Evolutionary conservation across 2,329 filamentous ascomycete species (phyloP).

Genomic region (Stachybotrys chlorohalonatus): DNA sequence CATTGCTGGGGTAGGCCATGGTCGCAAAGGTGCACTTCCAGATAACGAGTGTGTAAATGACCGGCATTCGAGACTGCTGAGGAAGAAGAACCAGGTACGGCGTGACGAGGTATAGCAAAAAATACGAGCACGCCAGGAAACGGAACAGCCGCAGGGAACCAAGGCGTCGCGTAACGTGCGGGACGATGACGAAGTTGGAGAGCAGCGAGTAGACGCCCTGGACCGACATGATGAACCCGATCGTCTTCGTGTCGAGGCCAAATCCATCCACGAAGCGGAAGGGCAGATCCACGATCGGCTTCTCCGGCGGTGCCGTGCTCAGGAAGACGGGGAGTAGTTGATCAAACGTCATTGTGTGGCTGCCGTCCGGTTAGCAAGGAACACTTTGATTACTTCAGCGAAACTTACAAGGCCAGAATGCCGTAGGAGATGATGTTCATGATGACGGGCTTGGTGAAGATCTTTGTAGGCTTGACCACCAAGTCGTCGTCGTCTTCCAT

Average conservation of each 20-base stretch:
- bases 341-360: conserved; percentile 95
- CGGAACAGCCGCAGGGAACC: conserved; percentile 78
- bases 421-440: conserved; percentile 85
- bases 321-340: conserved; percentile 89
- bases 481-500: conserved; percentile 14
- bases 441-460: conserved; percentile 78
- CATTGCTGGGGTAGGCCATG: conserved; percentile 82
- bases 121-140: conserved; percentile 73
- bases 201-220: conserved; percentile 88
- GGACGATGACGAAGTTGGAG: conserved; percentile 77
- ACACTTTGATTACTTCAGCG: conserved; percentile 1
- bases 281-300: conserved; percentile 52
- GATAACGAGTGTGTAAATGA: conserved; percentile 68
- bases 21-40: conserved; percentile 92
- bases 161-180: conserved; percentile 63
- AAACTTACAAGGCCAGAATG: conserved; percentile 84
- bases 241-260: conserved; percentile 69
- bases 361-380: conserved; percentile 26
- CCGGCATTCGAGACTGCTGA: conserved; percentile 57
- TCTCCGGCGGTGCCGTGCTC: conserved; percentile 51
- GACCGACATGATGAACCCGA: conserved; percentile 79
- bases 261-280: conserved; percentile 89
- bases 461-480: conserved; percentile 28
- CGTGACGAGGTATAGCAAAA: conserved; percentile 75
- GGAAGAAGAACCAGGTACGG: conserved; percentile 87